Conservation (phyloP, 179 eudicot genomes). For the Amaranthus tricolor region DNA sequence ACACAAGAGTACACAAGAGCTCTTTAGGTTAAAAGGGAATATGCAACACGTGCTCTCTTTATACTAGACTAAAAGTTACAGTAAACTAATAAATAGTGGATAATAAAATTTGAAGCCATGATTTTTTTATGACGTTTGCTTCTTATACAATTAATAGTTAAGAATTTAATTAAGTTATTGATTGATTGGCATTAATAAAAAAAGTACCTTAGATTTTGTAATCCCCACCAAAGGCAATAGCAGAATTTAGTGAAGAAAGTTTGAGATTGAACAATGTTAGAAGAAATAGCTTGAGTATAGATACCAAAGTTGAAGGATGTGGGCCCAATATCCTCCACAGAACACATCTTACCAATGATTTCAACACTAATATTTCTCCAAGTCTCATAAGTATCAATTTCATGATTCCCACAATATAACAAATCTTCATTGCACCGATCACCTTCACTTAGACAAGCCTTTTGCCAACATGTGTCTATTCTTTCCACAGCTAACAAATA, state of each 20-base stretch:
- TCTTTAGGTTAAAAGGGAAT: no score
- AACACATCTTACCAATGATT: conserved; percentile 30
- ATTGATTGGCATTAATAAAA: not conserved
- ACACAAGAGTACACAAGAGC: no score
- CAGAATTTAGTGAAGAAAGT: conserved; percentile 58
- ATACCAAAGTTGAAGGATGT: conserved; percentile 38
- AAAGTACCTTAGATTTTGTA: conserved; percentile 62
- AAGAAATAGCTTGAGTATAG: conserved; percentile 35
- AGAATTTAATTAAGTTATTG: no score
- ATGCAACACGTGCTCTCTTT: no score
- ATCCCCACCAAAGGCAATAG: conserved; percentile 87
- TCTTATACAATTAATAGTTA: no score
- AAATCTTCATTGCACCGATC: conserved; percentile 21
- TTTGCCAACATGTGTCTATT: conserved; percentile 44
- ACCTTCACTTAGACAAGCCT: conserved; percentile 34
- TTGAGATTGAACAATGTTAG: conserved; percentile 35
- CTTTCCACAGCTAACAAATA: conserved; percentile 49
- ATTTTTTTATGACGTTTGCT: no score
- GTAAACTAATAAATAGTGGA: no score
- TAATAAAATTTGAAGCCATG: no score
- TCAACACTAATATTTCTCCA: conserved; percentile 39
- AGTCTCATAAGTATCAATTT: not conserved
- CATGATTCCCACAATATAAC: conserved; percentile 33
- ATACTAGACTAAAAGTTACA: no score
- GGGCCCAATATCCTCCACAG: conserved; percentile 14